Evolutionary conservation across 2,329 filamentous ascomycete species (phyloP).

Genomic region (Fusarium concolor): DNA sequence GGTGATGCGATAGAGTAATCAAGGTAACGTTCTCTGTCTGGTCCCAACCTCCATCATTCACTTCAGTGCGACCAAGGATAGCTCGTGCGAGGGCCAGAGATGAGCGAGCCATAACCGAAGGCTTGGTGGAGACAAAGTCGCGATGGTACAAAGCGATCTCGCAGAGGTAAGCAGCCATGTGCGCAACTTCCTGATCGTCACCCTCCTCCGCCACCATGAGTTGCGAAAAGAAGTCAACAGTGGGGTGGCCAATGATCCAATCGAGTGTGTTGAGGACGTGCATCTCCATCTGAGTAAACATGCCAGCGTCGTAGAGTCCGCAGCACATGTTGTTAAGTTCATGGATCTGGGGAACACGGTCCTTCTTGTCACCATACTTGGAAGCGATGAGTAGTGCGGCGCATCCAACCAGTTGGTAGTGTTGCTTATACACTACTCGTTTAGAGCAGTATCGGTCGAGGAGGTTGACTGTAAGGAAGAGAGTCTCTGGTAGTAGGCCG

Average conservation of each 20-base stretch:
- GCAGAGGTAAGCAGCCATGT: constrained; percentile 93
- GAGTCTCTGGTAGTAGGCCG: constrained; percentile 90
- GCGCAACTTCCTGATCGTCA: constrained; percentile 87
- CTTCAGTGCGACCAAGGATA: constrained; percentile 83
- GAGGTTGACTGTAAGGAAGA: constrained; percentile 96
- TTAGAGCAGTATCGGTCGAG: constrained; percentile 98
- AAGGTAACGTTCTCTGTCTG: constrained; percentile 76
- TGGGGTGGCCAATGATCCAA: constrained; percentile 96
- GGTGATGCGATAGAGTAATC: constrained; percentile 68
- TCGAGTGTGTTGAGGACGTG: constrained; percentile 97
- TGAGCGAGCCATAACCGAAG: constrained; percentile 89
- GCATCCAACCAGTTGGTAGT: constrained; percentile 98
- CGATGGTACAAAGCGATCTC: constrained; percentile 97
- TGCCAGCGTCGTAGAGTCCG: constrained; percentile 96
- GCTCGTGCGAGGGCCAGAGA: constrained; percentile 88
- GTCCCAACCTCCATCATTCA: constrained; percentile 81
- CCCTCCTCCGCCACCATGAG: constrained; percentile 84
- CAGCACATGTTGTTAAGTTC: constrained; percentile 99
- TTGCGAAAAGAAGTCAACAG: constrained; percentile 93
- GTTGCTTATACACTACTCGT: constrained; percentile 97
- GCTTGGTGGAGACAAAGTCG: constrained; percentile 93
- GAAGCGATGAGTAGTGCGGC: constrained; percentile 95
- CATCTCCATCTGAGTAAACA: constrained; percentile 99
- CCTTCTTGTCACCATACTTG: constrained; percentile 99
- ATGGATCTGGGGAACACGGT: constrained; percentile 95